A percentile compares a stretch with the other conserved stretches of the same genome.
Conservation (phyloP, 768 basidiomycete species). For the Filobasidium wieringae region DNA sequence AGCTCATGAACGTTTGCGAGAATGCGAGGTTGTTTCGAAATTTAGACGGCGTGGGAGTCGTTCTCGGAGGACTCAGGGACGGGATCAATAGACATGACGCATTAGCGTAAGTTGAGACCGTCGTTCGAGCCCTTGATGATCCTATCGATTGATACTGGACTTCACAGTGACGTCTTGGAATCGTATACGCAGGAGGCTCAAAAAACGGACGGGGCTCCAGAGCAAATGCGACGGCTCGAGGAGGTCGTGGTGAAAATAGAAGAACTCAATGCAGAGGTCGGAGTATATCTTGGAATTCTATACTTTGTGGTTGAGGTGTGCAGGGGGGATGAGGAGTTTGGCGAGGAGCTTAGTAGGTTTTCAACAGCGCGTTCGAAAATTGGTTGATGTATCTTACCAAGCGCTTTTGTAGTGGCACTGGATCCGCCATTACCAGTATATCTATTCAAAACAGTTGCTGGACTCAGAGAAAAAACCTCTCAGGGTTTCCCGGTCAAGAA, state of each 20-base stretch:
- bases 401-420: constrained; percentile 60
- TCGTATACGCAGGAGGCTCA: too few relatives aligned
- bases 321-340: constrained; percentile 86
- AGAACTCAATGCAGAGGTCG: constrained; percentile 62
- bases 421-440: constrained; percentile 90
- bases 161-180: too few relatives aligned
- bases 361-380: neutral
- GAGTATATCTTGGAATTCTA: constrained; percentile 59
- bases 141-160: too few relatives aligned
- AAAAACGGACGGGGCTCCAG: neutral
- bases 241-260: constrained; percentile 72
- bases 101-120: neutral
- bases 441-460: constrained; percentile 78
- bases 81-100: neutral
- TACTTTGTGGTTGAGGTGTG: constrained; percentile 91
- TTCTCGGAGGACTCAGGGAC: neutral
- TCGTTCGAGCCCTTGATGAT: too few relatives aligned
- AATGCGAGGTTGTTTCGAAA: neutral
- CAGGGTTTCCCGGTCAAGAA: constrained; percentile 97
- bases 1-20: neutral
- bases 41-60: neutral
- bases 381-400: neutral
- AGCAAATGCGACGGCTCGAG: neutral
- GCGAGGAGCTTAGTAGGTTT: constrained; percentile 83
- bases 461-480: constrained; percentile 79